Conservation (phyloP, 179 eudicot genomes). For the Corrigiola litoralis region DNA sequence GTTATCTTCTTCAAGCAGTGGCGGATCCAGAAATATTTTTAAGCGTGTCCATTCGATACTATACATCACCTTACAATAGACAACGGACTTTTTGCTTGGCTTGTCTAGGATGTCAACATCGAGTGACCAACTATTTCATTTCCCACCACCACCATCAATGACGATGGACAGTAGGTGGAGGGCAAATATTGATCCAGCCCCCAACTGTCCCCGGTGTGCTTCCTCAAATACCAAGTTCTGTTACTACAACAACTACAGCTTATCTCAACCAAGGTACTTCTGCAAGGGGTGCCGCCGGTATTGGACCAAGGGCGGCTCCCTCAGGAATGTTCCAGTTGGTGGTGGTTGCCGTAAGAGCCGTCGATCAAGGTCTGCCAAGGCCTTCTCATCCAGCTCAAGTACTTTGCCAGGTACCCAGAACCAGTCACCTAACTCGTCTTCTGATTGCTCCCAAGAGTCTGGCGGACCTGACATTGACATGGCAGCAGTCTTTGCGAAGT, state of each 20-base stretch:
- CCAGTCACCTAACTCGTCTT: conserved; percentile 10
- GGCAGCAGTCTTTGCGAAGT: conserved; percentile 78
- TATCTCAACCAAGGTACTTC: conserved; percentile 87
- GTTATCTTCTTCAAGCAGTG: neutral
- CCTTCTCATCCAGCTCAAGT: neutral
- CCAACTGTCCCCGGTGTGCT: conserved; percentile 90
- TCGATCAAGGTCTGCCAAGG: conserved; percentile 43
- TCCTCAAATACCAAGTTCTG: conserved; percentile 87
- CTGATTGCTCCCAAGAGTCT: conserved; percentile 14
- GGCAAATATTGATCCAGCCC: conserved; percentile 46
- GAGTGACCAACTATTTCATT: conserved; percentile 30
- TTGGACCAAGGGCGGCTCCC: conserved; percentile 91
- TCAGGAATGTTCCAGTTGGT: conserved; percentile 76
- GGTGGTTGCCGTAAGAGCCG: conserved; percentile 84
- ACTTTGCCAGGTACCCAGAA: neutral
- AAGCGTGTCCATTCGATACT: too few species aligned
- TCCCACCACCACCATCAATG: conserved; percentile 38
- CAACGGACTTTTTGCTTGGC: too few species aligned
- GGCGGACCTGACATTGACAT: conserved; percentile 51
- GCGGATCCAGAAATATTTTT: neutral
- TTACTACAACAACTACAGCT: conserved; percentile 90
- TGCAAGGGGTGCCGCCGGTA: conserved; percentile 82
- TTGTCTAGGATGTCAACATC: conserved; percentile 20
- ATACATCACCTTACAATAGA: too few species aligned
- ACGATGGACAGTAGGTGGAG: conserved; percentile 56